These are phyloP conservation scores for Phytophthora agathidicida DNA, from an alignment of 352 stramenopile genomes.

Conservation along the genomic window DNA sequence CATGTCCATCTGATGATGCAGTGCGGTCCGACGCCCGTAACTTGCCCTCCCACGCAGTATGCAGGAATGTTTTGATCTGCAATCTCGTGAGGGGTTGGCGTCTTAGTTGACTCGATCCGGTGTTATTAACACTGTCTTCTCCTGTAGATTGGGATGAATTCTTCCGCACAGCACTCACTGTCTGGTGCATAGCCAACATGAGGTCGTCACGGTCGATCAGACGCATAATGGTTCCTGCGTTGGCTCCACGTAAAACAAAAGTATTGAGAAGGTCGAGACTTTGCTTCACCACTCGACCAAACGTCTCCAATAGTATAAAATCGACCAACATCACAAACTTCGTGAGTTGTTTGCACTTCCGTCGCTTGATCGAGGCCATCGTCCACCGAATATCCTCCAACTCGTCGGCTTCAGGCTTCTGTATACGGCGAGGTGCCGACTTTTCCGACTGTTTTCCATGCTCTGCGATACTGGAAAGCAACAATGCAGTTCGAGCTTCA, in stretches of 20 bases:
- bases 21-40: constrained; percentile 1
- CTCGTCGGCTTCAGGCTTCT: constrained; percentile 27
- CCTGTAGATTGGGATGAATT: constrained; percentile 11
- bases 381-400: constrained; percentile 74
- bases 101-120: not conserved
- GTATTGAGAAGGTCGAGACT: constrained; percentile 52
- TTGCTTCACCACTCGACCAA: constrained; percentile 38
- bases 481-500: constrained; percentile 26
- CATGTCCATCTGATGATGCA: not conserved
- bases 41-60: constrained; percentile 45
- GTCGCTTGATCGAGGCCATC: constrained; percentile 63
- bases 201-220: constrained; percentile 36
- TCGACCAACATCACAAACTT: constrained; percentile 62
- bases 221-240: constrained; percentile 37
- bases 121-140: constrained; percentile 11
- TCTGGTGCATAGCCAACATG: constrained; percentile 19
- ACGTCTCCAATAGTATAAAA: constrained; percentile 61
- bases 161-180: not conserved
- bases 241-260: constrained; percentile 49
- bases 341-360: constrained; percentile 59
- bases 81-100: constrained; percentile 36
- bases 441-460: constrained; percentile 4
- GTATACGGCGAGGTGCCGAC: not conserved
- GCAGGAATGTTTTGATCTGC: constrained; percentile 57
- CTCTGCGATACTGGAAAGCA: constrained; percentile 7